Evolutionary conservation across 345 rosid species (phyloP).

Genomic region (Anacardium occidentale): DNA sequence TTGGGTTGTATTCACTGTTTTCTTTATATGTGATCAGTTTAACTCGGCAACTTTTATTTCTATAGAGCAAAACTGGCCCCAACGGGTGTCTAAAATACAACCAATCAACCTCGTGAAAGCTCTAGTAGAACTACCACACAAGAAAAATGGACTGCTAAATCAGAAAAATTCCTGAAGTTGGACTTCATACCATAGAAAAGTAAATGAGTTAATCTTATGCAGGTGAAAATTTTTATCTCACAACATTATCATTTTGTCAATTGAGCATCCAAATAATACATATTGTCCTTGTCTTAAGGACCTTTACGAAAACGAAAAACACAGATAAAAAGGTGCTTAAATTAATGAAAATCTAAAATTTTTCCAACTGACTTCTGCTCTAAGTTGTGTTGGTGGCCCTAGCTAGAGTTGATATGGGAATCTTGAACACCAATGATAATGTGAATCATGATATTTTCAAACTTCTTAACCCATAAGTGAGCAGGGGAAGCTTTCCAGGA

Average conservation of each 20-base stretch:
- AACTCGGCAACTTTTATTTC: neutral
- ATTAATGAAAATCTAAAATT: conserved; percentile 4
- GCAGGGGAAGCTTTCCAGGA: conserved; percentile 60
- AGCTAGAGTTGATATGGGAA: conserved; percentile 14
- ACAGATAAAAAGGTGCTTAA: neutral
- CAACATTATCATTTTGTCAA: conserved; percentile 6
- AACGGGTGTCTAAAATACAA: too few species aligned
- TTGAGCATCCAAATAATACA: conserved; percentile 18
- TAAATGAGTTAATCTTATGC: neutral
- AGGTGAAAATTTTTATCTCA: conserved; percentile 5
- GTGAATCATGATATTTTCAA: conserved; percentile 48
- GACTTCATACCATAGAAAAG: too few species aligned
- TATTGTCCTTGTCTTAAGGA: conserved; percentile 18
- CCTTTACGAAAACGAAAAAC: conserved; percentile 3
- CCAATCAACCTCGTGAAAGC: too few species aligned
- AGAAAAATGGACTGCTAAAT: too few species aligned
- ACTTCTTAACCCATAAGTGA: conserved; percentile 67
- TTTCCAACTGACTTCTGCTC: neutral
- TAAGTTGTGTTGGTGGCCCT: conserved; percentile 14
- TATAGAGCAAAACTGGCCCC: too few species aligned
- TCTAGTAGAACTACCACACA: too few species aligned
- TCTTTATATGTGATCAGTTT: neutral
- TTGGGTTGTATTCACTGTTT: neutral
- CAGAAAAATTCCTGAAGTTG: too few species aligned
- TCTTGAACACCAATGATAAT: conserved; percentile 16